A percentile compares a stretch with the other conserved stretches of the same genome.
phyloP scores from a whole-genome alignment of 768 basidiomycete genomes.

The Tulasnella sp. region DNA sequence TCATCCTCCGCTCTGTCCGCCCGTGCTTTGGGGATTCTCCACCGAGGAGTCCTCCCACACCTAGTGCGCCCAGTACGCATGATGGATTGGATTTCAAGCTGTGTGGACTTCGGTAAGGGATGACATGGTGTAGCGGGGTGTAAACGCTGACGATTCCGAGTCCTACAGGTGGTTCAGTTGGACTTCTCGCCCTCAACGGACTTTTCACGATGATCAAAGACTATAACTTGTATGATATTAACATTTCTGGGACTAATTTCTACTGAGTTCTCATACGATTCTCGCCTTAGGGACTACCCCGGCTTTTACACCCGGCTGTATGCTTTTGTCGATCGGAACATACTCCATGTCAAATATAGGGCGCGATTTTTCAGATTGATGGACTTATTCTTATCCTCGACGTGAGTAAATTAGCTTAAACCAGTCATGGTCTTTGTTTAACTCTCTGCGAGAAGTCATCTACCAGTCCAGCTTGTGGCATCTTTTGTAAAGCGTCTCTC shows the following conservation, averaged over 20 bases:
- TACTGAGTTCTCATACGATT: constrained; percentile 19
- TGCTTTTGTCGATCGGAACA: constrained; percentile 77
- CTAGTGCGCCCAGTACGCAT: constrained; percentile 69
- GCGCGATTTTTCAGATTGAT: constrained; percentile 92
- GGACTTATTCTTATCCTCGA: constrained; percentile 87
- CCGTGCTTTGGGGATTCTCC: constrained; percentile 71
- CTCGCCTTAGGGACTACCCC: constrained; percentile 75
- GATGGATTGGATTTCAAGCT: constrained; percentile 90
- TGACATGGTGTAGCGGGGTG: not conserved
- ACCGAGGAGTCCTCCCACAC: constrained; percentile 78
- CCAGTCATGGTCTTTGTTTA: not conserved
- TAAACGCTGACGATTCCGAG: not conserved
- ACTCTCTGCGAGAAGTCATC: constrained; percentile 50
- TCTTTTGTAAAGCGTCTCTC: constrained; percentile 92
- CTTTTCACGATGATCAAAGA: constrained; percentile 87
- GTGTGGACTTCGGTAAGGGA: constrained; percentile 70
- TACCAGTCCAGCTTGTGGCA: constrained; percentile 86
- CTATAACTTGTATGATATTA: constrained; percentile 76
- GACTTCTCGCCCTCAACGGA: constrained; percentile 85
- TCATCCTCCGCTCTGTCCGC: constrained; percentile 46
- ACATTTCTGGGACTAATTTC: constrained; percentile 13
- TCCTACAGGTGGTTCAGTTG: constrained; percentile 68
- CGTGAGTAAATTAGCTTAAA: constrained; percentile 51
- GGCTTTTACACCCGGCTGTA: constrained; percentile 92
- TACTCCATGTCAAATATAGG: constrained; percentile 88